Base-by-base conservation (phyloP, 371 early-diverging fungal species). In the Nematocida sp. region DNA sequence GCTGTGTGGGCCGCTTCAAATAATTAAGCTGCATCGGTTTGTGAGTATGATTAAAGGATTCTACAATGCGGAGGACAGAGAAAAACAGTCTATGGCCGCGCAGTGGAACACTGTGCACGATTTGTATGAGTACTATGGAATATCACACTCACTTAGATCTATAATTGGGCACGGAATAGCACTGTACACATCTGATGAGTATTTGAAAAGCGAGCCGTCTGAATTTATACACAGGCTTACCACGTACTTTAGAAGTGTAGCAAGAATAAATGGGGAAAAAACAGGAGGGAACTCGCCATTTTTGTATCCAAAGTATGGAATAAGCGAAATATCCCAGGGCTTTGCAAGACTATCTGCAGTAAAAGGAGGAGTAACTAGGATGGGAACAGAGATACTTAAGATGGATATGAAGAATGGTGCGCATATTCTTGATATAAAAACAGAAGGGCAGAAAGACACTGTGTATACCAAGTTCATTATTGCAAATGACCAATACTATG, bases 131-230 rank as follows among this genome's bases (percentile, higher is more conserved):
- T 89, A 93, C 82, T 97, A 96, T 86, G 92, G 93, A 20, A 89
- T 99, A 75, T 94, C 93, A 84, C 82, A 91, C 44, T 93, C 92
- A 50, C 93, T 96, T 55, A 92, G 93, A 85, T 96, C 95, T 84
- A 95, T 98, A 84, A 91, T 98, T 84, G 98, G 99, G 57, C 99
- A 99, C 87, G 94, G 96, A 60, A 90, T 98, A 89, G 97, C 98
- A 5, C 90, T 98, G 82, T 91, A 98, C 83, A 86, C 95, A 80
- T 93, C 98, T 87, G 97, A 98, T 83, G 84, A 84, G 47, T 99
- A 98, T 89, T 88, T 95, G 84, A 75, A 86, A 44, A 86, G 90
- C 72, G 91, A 94, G 80, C 97, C 97, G 27, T 88, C 90, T 58
- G 94, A 94, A 69, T 94, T 95, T 15, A 92, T 93, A 84, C 92